Evolutionary conservation across 805 yeast genomes (phyloP), one percentile per base, ranked within the genome.

Genomic region (Teunomyces kruisii): DNA sequence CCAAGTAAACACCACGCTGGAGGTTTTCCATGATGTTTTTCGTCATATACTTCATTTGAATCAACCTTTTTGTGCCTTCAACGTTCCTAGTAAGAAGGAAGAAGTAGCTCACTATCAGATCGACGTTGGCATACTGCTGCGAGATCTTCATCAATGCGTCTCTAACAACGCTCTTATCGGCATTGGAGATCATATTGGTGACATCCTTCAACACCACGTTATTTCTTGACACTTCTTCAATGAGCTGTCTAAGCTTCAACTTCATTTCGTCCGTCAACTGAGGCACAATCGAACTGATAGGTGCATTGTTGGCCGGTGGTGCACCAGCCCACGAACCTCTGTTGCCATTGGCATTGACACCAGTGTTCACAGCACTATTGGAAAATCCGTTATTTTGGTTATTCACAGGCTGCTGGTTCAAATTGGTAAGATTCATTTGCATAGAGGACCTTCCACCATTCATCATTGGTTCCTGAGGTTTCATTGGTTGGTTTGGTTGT

Each of bases 1-100:
- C 91, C 50, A 83, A 78, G 57, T 77, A 88, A 16, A 76, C 70
- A 4, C 84, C 84, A 50, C 80, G 74, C 46, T 82, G 78, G 52
- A 88, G 70, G 38, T 79, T 82, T 42, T 88, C 94, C 53, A 84
- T 67, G 48, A 88, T 86, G 58, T 84, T 86, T 56, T 81, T 84
- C 36, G 88, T 81, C 84, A 88, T 84, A 48, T 81, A 76, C 64
- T 88, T 83, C 74, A 87, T 80, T 59, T 86, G 91, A 48, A 90
- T 75, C 47, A 90, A 76, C 53, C 87, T 79, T 56, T 80, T 82
- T 1, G 96, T 85, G 8, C 88, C 91, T 40, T 83, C 87, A 40
- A 75, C 77, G 61, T 86, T 86, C 54, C 84, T 81, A 1, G 96
- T 86, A 48, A 88, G 72, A 47, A 85, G 77, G 58, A 79, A 89